A percentile compares a stretch with the other conserved stretches of the same genome.
phyloP scores from a whole-genome alignment of 768 basidiomycete species.

The Phlebiopsis flavidoalba region DNA sequence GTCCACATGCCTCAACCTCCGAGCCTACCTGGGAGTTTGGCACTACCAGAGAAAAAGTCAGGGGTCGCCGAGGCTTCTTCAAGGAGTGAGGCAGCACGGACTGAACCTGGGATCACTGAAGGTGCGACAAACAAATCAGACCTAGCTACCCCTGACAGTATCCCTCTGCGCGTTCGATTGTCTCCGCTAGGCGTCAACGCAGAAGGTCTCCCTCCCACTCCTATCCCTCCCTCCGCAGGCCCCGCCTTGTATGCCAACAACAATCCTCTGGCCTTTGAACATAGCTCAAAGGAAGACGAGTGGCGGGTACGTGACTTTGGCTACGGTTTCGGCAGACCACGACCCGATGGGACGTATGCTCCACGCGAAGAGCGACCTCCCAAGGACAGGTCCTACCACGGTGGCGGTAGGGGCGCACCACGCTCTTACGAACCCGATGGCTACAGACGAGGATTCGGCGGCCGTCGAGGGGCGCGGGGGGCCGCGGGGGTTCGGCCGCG shows the following conservation, averaged over 20 bases:
- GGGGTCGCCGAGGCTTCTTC: neutral
- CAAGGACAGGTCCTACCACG: constrained; percentile 15
- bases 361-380: constrained; percentile 1
- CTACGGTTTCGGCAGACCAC: neutral
- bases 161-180: constrained; percentile 3
- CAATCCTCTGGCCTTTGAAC: neutral
- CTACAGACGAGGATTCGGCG: constrained; percentile 31
- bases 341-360: neutral
- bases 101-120: neutral
- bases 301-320: constrained; percentile 2
- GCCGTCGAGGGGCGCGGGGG: constrained; percentile 24
- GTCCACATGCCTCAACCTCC: neutral
- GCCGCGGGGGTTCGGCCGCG: constrained; percentile 28
- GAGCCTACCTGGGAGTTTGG: constrained; percentile 55
- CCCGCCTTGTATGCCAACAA: neutral
- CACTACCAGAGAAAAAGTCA: constrained; percentile 28
- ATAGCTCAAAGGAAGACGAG: neutral
- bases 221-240: constrained; percentile 1
- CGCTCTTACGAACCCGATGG: constrained; percentile 27
- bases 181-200: constrained; percentile 1
- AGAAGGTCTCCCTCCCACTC: constrained; percentile 1
- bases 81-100: neutral
- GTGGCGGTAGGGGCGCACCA: constrained; percentile 25
- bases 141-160: neutral
- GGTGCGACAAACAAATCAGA: neutral